phyloP scores from a whole-genome alignment of 768 basidiomycete species.

The Mycena chlorophos region DNA sequence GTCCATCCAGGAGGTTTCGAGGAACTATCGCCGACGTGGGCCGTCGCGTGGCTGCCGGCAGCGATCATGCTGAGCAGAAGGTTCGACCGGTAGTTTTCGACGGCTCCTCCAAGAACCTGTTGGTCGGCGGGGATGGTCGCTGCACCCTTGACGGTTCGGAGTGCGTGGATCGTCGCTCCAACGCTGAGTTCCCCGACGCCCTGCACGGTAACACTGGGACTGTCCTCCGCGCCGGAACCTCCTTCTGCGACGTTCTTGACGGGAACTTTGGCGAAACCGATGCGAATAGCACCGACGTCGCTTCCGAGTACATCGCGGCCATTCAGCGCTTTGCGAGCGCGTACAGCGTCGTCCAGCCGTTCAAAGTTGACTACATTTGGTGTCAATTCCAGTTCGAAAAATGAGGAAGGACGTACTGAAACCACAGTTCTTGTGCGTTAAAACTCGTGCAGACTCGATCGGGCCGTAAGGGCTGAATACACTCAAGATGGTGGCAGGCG shows the following conservation, averaged over 20 bases:
- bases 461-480: constrained; percentile 98
- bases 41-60: constrained; percentile 64
- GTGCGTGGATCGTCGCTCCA: constrained; percentile 83
- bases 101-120: constrained; percentile 85
- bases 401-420: constrained; percentile 57
- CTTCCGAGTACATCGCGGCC: constrained; percentile 94
- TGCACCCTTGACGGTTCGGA: constrained; percentile 89
- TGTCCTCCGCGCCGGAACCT: constrained; percentile 59
- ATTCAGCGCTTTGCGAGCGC: constrained; percentile 93
- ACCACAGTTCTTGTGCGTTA: constrained; percentile 97
- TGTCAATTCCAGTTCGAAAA: constrained; percentile 2
- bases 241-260: constrained; percentile 81
- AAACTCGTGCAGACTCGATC: constrained; percentile 93
- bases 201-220: constrained; percentile 65
- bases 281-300: constrained; percentile 95
- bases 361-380: constrained; percentile 85
- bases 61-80: constrained; percentile 86
- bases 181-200: constrained; percentile 85
- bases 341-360: constrained; percentile 92
- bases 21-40: constrained; percentile 54
- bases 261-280: constrained; percentile 95
- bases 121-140: constrained; percentile 89
- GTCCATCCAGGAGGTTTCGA: constrained; percentile 67
- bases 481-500: constrained; percentile 89
- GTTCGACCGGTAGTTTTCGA: constrained; percentile 95